Evolutionary conservation across 129 eudicot genomes (phyloP), one percentile per base, ranked within the genome.

Genomic region (Pseudognaphalium luteoalbum): DNA sequence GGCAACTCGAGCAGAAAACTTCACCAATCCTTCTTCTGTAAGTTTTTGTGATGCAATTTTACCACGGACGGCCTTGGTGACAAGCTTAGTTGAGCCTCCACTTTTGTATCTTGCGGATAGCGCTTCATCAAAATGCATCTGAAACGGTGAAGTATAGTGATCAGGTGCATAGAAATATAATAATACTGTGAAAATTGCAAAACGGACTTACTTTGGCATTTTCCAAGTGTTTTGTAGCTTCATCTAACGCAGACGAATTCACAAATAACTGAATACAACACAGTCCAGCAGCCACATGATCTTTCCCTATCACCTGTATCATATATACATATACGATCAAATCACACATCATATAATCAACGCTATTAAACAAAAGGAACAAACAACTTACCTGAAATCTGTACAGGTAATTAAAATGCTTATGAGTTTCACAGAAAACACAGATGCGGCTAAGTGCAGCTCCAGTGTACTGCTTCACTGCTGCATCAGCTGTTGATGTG

Each of bases 261-360:
- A 91, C 93, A 81, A 91, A 94, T 77, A 94, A 81, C 83, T 94
- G 99, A 59, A 94, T 91, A 80, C 97, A 94, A 82, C 99, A 94
- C 75, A 94, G 92, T 15, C 99, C 99, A 70, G 99, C 97, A 72
- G 99, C 99, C 81, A 94, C 96, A 73, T 94, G 97, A 72, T 94
- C 99, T 65, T 86, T 91, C 74, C 91, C 93, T 58, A 94, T 91
- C 79, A 94, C 99, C 98, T 92, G 76, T 84, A 69, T 56, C 63
- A 82, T 75, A 42, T 19, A 70, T 25, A 25, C 28, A 25, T 30
- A 71, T 71, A 61, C 20, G 8, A 35, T 61, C 75, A 87, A 76
- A 61, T 76, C 66, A 72, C 41, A 51, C 25, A 62, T 52, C 76
- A 22, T 78, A 16, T 41, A 34, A 78, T 14, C 22, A 60, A 62